These are phyloP conservation scores for Exophiala dermatitidis DNA, from an alignment of 2,329 filamentous ascomycete species.

Conservation along the genomic window DNA sequence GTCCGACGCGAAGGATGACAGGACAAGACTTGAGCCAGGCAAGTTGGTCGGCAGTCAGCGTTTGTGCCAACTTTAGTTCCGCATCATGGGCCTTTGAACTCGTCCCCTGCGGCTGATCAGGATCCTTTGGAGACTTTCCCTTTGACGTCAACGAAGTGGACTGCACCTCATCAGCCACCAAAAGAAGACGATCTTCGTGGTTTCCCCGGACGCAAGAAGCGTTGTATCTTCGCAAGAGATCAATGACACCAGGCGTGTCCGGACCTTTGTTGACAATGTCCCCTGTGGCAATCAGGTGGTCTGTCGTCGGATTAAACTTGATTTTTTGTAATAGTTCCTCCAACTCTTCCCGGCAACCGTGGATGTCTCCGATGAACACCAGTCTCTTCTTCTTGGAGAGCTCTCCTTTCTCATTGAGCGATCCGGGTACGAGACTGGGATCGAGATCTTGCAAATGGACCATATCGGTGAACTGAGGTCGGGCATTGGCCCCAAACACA, in stretches of 20 bases:
- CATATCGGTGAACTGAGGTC: constrained; percentile 45
- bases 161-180: constrained; percentile 48
- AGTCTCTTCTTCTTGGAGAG: constrained; percentile 49
- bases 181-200: constrained; percentile 81
- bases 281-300: constrained; percentile 70
- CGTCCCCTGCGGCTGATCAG: not conserved
- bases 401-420: constrained; percentile 28
- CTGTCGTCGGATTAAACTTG: constrained; percentile 52
- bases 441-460: constrained; percentile 46
- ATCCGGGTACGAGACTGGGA: constrained; percentile 38
- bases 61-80: constrained; percentile 50
- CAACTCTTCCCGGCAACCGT: constrained; percentile 69
- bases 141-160: constrained; percentile 23
- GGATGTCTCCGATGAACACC: constrained; percentile 82
- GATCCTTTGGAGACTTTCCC: constrained; percentile 1
- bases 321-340: constrained; percentile 58
- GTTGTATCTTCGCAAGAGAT: constrained; percentile 62
- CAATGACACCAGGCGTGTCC: constrained; percentile 69
- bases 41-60: constrained; percentile 54
- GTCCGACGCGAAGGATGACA: constrained; percentile 68
- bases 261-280: constrained; percentile 84
- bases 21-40: constrained; percentile 64
- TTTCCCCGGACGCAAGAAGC: constrained; percentile 85
- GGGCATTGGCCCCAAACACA: constrained; percentile 43
- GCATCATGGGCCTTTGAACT: constrained; percentile 30